Percentiles rank a stretch among this genome's conserved stretches.
phyloP scores from a whole-genome alignment of 2,329 filamentous ascomycete genomes.

The Ciborinia camelliae region DNA sequence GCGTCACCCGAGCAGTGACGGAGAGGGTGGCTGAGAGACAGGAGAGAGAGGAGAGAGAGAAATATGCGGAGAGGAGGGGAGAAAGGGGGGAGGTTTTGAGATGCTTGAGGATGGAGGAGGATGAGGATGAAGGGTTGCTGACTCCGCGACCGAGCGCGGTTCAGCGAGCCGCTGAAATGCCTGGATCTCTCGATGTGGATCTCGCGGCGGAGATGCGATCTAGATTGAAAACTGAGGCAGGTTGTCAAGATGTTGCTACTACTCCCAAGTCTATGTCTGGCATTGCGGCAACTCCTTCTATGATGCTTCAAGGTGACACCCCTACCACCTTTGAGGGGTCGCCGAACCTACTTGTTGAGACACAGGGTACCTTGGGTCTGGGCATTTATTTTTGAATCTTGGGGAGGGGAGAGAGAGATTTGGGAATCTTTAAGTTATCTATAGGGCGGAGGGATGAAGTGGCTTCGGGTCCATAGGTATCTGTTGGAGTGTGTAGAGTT shows the following conservation, averaged over 20 bases:
- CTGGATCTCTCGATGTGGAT: conserved; percentile 39
- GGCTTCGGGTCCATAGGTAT: not conserved
- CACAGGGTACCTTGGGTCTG: not conserved
- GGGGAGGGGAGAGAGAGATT: not conserved
- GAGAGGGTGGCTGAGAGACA: not conserved
- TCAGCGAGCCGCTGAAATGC: conserved; percentile 25
- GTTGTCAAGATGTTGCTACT: conserved; percentile 32
- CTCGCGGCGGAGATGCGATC: conserved; percentile 28
- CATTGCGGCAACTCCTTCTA: conserved; percentile 28
- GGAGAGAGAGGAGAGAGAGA: not conserved
- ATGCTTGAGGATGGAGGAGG: not conserved
- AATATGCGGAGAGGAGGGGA: not conserved
- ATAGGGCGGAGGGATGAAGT: too few species aligned
- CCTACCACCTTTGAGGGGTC: conserved; percentile 17
- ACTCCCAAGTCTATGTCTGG: conserved; percentile 34
- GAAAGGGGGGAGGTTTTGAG: not conserved
- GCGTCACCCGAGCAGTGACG: not conserved
- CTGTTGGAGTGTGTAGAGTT: not conserved
- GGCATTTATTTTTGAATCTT: not conserved
- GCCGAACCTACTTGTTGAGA: not conserved
- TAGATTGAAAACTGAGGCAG: conserved; percentile 31
- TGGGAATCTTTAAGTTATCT: not conserved
- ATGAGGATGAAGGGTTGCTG: not conserved
- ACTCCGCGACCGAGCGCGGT: not conserved
- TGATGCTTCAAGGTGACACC: conserved; percentile 31